These are phyloP conservation scores for Penicillium griseofulvum DNA, from an alignment of 2,329 filamentous ascomycete genomes.

Conservation along the genomic window DNA sequence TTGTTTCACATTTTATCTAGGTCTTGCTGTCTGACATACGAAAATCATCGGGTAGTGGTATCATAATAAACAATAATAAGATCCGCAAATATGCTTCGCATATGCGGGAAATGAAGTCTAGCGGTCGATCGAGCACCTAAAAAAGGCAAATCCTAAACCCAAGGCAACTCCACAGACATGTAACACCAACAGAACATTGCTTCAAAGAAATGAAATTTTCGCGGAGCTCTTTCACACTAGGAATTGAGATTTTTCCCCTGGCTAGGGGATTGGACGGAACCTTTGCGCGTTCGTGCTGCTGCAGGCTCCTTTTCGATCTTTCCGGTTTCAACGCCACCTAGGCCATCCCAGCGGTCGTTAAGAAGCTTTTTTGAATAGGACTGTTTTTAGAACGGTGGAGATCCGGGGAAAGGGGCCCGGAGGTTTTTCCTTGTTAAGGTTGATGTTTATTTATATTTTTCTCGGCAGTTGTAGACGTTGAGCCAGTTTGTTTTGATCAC, in stretches of 20 bases:
- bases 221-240: background rate
- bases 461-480: background rate
- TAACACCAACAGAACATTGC: background rate
- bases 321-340: conserved; percentile 23
- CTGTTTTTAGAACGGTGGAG: conserved; percentile 4
- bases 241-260: background rate
- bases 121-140: conserved; percentile 1
- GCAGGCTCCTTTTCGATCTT: conserved; percentile 16
- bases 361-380: conserved; percentile 23
- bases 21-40: background rate
- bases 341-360: conserved; percentile 17
- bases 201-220: background rate
- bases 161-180: background rate
- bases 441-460: background rate
- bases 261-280: conserved; percentile 3
- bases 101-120: conserved; percentile 10
- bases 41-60: background rate
- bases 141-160: background rate
- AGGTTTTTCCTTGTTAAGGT: background rate
- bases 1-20: conserved; percentile 1
- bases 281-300: conserved; percentile 22
- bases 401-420: conserved; percentile 1
- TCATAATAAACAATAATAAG: too few species aligned
- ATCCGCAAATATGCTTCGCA: conserved; percentile 7
- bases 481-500: background rate